Evolutionary conservation across 345 rosid species (phyloP), one percentile per base, ranked within the genome.

Genomic region (Arabidopsis thaliana): DNA sequence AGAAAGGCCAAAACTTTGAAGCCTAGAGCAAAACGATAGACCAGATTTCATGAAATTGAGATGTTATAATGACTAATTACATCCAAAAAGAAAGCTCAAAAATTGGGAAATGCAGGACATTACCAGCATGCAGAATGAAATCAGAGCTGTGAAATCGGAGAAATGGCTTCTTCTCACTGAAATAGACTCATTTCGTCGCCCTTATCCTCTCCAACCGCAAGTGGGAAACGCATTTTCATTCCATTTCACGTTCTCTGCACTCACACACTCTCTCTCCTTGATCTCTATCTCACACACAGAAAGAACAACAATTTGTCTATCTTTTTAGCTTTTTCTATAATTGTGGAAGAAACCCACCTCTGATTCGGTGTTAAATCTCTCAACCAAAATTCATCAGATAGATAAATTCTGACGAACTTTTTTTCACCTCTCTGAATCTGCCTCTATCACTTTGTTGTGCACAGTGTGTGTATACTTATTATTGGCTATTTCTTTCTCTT

Each of bases 221-320:
- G 75, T 74, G 75, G 82, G 75, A 45, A 69, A 37, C 76, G 71
- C 79, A 75, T 59, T 73, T 73, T 69, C 79, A 25, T 25, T 55
- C 33, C 45, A 61, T 45, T n/a, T 72, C 81, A 73, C 78, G 70
- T 74, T 79, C 82, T 62, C 73, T 69, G 75, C 70, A 73, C 78
- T 66, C 71, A 45, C 76, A 16, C 51, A 41, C 75, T 40, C 58
- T 59, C 57, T 42, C 38, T 7, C 52, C 28, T 62, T 10, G 40
- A 44, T 62, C 65, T 41, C 55, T 50, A 46, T 52, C 59, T 42
- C 52, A 4, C 67, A 20, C 55, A 28, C 59, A 49, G 28, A 41
- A 37, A 51, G 37, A 57, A 57, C 5, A 59, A 28, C 50, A 48
- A 46, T 56, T 25, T 32, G 73, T 20, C 38, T 66, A 12, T 40